Conservation (phyloP, 306 rosid genomes). For the Quercus berberidifolia region DNA sequence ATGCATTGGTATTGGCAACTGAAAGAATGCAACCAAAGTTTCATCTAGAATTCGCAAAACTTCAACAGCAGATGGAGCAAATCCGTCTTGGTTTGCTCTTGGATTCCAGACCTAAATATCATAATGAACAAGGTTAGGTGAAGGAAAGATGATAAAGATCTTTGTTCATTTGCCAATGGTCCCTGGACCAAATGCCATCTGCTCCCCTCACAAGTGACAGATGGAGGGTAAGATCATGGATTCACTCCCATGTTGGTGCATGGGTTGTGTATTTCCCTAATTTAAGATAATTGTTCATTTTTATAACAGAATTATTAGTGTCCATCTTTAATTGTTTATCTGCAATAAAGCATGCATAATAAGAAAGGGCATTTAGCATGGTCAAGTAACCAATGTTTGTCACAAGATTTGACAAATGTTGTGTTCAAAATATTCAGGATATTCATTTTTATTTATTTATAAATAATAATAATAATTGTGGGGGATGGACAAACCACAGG, state of each 20-base stretch:
- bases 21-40: constrained; percentile 90
- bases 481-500: too few relatives aligned
- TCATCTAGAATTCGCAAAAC: constrained; percentile 81
- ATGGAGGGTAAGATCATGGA: neutral
- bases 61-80: constrained; percentile 90
- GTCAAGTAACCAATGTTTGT: neutral
- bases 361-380: neutral
- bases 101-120: constrained; percentile 73
- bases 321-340: neutral
- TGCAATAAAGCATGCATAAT: neutral
- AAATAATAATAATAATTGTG: too few relatives aligned
- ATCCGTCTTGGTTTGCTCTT: constrained; percentile 67
- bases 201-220: neutral
- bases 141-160: constrained; percentile 4
- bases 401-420: neutral
- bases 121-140: constrained; percentile 31
- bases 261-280: neutral
- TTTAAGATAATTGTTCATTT: neutral
- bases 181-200: neutral
- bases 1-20: constrained; percentile 95
- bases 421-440: neutral
- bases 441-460: neutral
- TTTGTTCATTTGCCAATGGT: neutral
- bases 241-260: neutral
- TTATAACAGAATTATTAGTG: neutral